Evolutionary conservation across 768 basidiomycete genomes (phyloP).

Genomic region (Mycena olivaceomarginata): DNA sequence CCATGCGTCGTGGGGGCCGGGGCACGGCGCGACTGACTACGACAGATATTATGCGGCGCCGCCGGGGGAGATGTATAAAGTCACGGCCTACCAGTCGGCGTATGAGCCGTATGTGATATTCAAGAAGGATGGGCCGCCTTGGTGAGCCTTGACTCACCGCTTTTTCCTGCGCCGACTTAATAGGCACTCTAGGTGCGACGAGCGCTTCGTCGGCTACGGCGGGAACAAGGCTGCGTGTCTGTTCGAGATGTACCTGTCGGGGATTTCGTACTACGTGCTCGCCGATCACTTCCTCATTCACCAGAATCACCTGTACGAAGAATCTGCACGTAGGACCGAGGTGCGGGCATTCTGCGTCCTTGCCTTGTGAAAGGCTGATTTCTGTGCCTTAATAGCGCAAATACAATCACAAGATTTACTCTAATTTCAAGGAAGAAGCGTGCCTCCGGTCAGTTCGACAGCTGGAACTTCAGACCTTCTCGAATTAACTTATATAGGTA

Average conservation of each 20-base stretch:
- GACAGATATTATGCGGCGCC: conserved; percentile 75
- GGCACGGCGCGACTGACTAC: conserved; percentile 91
- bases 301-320: conserved; percentile 90
- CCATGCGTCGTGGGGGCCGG: conserved; percentile 85
- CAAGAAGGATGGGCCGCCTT: conserved; percentile 84
- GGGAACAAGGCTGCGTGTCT: conserved; percentile 96
- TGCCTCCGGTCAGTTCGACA: conserved; percentile 72
- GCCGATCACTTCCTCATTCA: conserved; percentile 93
- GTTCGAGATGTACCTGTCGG: conserved; percentile 93
- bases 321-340: conserved; percentile 82
- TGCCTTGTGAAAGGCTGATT: neutral
- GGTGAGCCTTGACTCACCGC: conserved; percentile 63
- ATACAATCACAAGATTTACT: conserved; percentile 85
- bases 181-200: conserved; percentile 83
- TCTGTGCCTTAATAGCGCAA: conserved; percentile 68
- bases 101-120: conserved; percentile 95
- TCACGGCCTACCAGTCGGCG: conserved; percentile 85
- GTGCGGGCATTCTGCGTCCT: conserved; percentile 55
- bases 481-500: conserved; percentile 65
- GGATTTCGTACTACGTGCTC: conserved; percentile 89
- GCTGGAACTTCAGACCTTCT: neutral
- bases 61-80: conserved; percentile 84
- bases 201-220: conserved; percentile 93
- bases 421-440: conserved; percentile 86
- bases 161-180: conserved; percentile 25